Percentiles rank a stretch among this genome's conserved stretches.
These are phyloP conservation scores for Triticum monococcum DNA, from an alignment of 176 grass and related monocot species.

Conservation along the genomic window DNA sequence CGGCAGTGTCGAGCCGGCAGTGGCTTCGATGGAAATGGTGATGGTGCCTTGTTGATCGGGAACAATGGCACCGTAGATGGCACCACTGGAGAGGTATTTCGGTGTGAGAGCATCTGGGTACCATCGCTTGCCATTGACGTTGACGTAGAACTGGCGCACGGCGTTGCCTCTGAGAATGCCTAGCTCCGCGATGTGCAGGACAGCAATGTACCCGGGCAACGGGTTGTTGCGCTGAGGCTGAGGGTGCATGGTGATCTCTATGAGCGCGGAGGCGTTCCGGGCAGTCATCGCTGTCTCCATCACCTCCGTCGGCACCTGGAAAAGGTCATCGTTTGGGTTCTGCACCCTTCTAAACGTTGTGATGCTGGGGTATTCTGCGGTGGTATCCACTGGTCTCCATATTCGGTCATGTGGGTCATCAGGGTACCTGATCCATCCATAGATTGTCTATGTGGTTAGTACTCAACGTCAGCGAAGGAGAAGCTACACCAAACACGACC, in stretches of 20 bases:
- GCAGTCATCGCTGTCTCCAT: slow-evolving; percentile 34
- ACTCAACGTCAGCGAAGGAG: no score
- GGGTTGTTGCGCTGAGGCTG: background rate
- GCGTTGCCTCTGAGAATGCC: slow-evolving; percentile 11
- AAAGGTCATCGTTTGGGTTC: background rate
- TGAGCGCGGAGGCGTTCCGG: background rate
- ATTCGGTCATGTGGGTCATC: slow-evolving; percentile 36
- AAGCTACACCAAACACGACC: no score
- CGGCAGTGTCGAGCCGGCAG: slow-evolving; percentile 44
- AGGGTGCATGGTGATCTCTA: background rate
- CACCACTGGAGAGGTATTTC: background rate
- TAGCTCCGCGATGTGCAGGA: slow-evolving; percentile 42
- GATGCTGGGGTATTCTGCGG: background rate
- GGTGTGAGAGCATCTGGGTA: background rate
- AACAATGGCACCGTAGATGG: background rate
- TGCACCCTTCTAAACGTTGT: slow-evolving; percentile 20
- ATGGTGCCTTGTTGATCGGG: background rate
- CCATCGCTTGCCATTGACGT: slow-evolving; percentile 15
- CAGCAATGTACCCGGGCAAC: background rate
- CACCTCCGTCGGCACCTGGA: slow-evolving; percentile 35
- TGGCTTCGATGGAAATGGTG: slow-evolving; percentile 38
- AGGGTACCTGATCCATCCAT: slow-evolving; percentile 40
- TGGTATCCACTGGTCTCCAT: slow-evolving; percentile 4
- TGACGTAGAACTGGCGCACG: slow-evolving; percentile 38
- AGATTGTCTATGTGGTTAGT: background rate